Percentiles rank a stretch among this genome's conserved stretches.
Conservation (phyloP, 106 monocot species). For the Amphibolis antarctica region DNA sequence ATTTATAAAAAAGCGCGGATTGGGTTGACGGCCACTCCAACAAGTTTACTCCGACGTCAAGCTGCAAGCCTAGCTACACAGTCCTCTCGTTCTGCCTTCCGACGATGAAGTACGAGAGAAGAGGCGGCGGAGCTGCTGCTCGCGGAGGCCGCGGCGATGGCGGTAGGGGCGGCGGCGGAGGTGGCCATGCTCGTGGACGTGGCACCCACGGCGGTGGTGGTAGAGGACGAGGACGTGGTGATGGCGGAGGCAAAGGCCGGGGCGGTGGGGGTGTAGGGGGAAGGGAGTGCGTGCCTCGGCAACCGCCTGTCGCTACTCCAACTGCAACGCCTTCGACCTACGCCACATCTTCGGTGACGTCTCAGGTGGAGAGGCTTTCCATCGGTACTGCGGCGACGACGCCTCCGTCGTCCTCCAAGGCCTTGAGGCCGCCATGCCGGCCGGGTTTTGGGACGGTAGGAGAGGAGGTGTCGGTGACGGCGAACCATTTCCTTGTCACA, state of each 20-base stretch:
- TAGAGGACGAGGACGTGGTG: neutral
- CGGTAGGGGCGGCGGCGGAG: neutral
- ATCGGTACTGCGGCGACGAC: neutral
- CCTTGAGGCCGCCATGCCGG: neutral
- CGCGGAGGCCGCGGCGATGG: too few species aligned
- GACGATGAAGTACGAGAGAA: too few species aligned
- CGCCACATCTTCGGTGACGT: neutral
- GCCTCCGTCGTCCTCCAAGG: neutral
- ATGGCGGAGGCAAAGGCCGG: neutral
- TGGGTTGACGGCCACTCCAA: too few species aligned
- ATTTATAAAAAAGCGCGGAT: too few species aligned
- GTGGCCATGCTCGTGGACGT: neutral
- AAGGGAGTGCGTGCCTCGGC: neutral
- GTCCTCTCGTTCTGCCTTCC: too few species aligned
- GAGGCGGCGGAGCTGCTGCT: too few species aligned
- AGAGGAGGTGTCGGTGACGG: neutral
- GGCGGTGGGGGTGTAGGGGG: neutral
- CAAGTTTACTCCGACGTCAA: too few species aligned
- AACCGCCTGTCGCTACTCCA: neutral
- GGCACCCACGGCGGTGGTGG: neutral
- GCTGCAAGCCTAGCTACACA: too few species aligned
- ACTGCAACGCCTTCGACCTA: neutral
- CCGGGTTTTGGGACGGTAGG: neutral
- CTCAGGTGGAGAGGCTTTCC: neutral
- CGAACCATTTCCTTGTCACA: conserved; percentile 2